Evolutionary conservation across 306 rosid species (phyloP).

Genomic region (Malus sieversii): DNA sequence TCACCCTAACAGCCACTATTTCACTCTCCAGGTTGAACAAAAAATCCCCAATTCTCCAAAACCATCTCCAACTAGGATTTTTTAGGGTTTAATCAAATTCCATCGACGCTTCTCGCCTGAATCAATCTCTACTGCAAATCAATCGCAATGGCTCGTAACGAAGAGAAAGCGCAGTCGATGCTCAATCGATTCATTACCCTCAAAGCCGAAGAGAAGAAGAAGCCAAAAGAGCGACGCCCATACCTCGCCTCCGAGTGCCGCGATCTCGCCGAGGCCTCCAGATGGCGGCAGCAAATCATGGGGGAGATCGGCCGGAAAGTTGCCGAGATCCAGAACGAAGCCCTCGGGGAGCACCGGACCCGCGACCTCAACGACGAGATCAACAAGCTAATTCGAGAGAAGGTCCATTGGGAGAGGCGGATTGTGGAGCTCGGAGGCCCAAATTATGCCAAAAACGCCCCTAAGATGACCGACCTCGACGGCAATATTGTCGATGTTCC

Average conservation of each 20-base stretch:
- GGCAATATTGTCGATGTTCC: constrained; percentile 95
- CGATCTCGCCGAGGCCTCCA: constrained; percentile 86
- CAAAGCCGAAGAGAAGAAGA: constrained; percentile 92
- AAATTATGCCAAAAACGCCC: constrained; percentile 49
- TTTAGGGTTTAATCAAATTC: constrained; percentile 1
- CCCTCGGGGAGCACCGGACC: constrained; percentile 93
- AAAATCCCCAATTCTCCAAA: too few relatives aligned
- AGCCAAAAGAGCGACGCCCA: constrained; percentile 74
- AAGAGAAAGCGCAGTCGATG: constrained; percentile 67
- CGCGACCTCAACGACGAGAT: constrained; percentile 95
- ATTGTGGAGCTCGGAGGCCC: constrained; percentile 86
- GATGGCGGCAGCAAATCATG: constrained; percentile 90
- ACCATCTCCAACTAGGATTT: background rate
- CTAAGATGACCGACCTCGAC: constrained; percentile 90
- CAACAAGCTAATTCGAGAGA: constrained; percentile 77
- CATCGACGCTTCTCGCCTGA: background rate
- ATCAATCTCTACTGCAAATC: background rate
- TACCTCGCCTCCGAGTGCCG: constrained; percentile 89
- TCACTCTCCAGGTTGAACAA: constrained; percentile 20
- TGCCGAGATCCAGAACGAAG: constrained; percentile 96
- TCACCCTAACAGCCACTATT: too few relatives aligned
- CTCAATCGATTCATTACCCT: constrained; percentile 76
- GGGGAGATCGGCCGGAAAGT: constrained; percentile 94
- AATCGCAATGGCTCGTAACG: constrained; percentile 63
- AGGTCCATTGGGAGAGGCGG: constrained; percentile 82